These are phyloP conservation scores for Xylariaceae sp. DNA, from an alignment of 2,329 filamentous ascomycete genomes.

Conservation along the genomic window DNA sequence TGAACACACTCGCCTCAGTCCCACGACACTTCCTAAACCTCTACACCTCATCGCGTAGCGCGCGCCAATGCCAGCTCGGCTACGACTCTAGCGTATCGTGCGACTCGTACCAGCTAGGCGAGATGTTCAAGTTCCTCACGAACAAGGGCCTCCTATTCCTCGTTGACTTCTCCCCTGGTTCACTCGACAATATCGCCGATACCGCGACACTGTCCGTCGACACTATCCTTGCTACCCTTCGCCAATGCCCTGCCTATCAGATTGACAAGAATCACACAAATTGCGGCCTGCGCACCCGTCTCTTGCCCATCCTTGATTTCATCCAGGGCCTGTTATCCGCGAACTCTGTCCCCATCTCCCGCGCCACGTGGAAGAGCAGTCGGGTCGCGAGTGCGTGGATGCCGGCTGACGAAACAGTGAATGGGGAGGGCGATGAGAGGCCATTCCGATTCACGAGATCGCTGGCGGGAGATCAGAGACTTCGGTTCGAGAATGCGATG, in stretches of 20 bases:
- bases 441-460: conserved; percentile 48
- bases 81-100: conserved; percentile 69
- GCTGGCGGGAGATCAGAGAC: conserved; percentile 45
- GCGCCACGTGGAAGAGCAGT: conserved; percentile 43
- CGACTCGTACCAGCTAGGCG: conserved; percentile 72
- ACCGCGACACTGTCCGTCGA: conserved; percentile 57
- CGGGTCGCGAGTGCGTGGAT: conserved; percentile 40
- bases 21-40: conserved; percentile 61
- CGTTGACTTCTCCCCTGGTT: conserved; percentile 48
- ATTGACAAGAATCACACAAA: conserved; percentile 68
- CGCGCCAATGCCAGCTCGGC: conserved; percentile 63
- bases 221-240: conserved; percentile 53
- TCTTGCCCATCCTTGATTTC: conserved; percentile 62
- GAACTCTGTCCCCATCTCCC: conserved; percentile 40
- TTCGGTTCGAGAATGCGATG: conserved; percentile 45
- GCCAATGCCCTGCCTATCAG: conserved; percentile 66
- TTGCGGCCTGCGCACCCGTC: conserved; percentile 62
- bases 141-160: conserved; percentile 57
- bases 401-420: conserved; percentile 18
- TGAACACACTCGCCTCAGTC: conserved; percentile 65
- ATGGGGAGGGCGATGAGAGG: conserved; percentile 15
- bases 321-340: conserved; percentile 53
- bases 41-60: conserved; percentile 58
- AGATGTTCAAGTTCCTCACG: conserved; percentile 67
- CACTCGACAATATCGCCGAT: conserved; percentile 42